Conservation (phyloP, 495 filamentous ascomycete species). For the Lophium mytilinum region DNA sequence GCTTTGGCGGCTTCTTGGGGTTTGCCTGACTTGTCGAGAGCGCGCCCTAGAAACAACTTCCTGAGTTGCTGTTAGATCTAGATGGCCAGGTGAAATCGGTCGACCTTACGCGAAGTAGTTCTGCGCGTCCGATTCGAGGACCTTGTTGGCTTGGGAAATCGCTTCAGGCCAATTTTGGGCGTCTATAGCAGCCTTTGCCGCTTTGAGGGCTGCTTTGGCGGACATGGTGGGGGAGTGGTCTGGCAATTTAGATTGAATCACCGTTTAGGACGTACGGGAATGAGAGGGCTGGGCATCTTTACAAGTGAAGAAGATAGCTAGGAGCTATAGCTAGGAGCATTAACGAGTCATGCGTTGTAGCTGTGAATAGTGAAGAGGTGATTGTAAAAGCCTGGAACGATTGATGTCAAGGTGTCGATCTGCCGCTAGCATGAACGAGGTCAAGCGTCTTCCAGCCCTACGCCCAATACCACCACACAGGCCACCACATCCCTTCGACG, state of each 20-base stretch:
- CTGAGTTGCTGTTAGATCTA: constrained; percentile 34
- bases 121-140: constrained; percentile 62
- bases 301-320: too few relatives aligned
- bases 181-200: constrained; percentile 70
- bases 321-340: too few relatives aligned
- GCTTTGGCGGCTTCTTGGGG: constrained; percentile 61
- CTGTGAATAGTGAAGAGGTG: neutral
- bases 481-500: neutral
- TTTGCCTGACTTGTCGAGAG: constrained; percentile 64
- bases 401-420: neutral
- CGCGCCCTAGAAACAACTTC: constrained; percentile 74
- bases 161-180: constrained; percentile 71
- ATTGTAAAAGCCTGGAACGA: neutral
- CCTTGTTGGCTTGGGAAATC: constrained; percentile 53
- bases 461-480: neutral
- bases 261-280: too few relatives aligned
- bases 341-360: too few relatives aligned
- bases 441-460: constrained; percentile 15
- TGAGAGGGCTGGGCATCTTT: too few relatives aligned
- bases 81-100: neutral
- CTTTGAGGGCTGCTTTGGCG: constrained; percentile 74
- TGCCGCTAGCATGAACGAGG: constrained; percentile 5
- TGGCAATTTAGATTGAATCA: too few relatives aligned
- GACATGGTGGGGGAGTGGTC: constrained; percentile 39
- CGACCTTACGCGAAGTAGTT: constrained; percentile 70